Percentiles rank a stretch among this genome's conserved stretches.
phyloP scores from a whole-genome alignment of 305 asterid genomes.

The Solanum hybrid region DNA sequence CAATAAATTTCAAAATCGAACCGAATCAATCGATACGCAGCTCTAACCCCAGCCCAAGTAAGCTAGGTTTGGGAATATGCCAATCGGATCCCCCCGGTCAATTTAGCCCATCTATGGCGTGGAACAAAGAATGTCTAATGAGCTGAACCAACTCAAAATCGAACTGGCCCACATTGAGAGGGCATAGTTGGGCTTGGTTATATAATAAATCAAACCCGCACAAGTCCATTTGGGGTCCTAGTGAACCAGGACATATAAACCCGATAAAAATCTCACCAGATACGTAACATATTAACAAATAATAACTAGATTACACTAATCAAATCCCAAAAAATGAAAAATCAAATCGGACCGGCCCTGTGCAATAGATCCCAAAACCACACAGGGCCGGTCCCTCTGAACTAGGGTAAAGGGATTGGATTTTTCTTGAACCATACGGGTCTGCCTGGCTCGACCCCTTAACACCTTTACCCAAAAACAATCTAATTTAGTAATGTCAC shows the following conservation, averaged over 20 bases:
- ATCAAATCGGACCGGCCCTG: background rate
- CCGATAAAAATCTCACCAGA: background rate
- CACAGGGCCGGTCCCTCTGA: no score
- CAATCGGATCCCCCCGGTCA: background rate
- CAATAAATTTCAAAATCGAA: no score
- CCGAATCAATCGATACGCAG: background rate
- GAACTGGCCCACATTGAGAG: background rate
- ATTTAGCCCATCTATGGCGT: background rate
- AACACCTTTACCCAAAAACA: no score
- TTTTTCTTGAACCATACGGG: no score
- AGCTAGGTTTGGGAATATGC: background rate
- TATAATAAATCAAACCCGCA: background rate
- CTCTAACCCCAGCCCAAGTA: background rate
- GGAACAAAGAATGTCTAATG: background rate
- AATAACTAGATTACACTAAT: background rate
- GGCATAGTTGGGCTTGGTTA: background rate
- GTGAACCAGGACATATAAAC: background rate
- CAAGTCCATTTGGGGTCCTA: background rate
- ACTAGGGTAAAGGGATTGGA: no score
- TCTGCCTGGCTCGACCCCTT: no score
- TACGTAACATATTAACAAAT: no score
- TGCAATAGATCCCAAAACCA: no score
- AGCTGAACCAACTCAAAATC: background rate
- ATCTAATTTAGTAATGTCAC: background rate
- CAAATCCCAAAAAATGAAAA: no score